Conservation (phyloP, 2,329 filamentous ascomycete genomes). For the Fusarium duplospermum region DNA sequence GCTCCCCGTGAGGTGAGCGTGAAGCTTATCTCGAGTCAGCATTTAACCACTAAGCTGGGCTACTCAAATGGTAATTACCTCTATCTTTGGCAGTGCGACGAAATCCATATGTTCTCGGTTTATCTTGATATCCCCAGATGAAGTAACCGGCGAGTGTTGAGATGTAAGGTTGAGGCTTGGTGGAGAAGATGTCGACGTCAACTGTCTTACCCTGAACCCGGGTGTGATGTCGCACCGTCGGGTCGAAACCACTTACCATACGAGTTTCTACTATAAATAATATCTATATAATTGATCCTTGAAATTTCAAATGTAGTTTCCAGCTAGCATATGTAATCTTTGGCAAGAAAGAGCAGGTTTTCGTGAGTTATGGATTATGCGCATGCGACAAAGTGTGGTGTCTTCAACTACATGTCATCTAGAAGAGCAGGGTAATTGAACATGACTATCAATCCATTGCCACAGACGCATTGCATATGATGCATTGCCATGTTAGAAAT, state of each 20-base stretch:
- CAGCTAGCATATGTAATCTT: too few relatives aligned
- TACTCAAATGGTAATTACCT: constrained; percentile 51
- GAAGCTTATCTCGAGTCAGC: constrained; percentile 64
- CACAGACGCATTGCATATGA: not conserved
- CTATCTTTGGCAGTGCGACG: constrained; percentile 64
- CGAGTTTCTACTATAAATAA: not conserved
- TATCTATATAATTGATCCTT: not conserved
- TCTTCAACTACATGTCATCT: not conserved
- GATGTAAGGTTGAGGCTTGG: not conserved
- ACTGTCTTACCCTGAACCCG: not conserved
- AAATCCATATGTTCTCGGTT: constrained; percentile 53
- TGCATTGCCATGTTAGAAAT: not conserved
- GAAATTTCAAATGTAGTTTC: not conserved
- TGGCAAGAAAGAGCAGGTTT: not conserved
- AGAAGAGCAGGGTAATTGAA: not conserved
- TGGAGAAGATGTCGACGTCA: not conserved
- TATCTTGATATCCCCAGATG: not conserved
- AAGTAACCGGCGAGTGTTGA: not conserved
- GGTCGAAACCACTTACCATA: not conserved
- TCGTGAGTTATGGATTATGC: not conserved
- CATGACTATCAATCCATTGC: not conserved
- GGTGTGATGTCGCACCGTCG: not conserved
- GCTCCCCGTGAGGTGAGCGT: constrained; percentile 84
- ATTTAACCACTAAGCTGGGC: not conserved
- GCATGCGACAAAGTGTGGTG: rapidly evolving